A percentile compares a stretch with the other conserved stretches of the same genome.
Conservation (phyloP, 306 rosid species). For the Mimosa pudica region DNA sequence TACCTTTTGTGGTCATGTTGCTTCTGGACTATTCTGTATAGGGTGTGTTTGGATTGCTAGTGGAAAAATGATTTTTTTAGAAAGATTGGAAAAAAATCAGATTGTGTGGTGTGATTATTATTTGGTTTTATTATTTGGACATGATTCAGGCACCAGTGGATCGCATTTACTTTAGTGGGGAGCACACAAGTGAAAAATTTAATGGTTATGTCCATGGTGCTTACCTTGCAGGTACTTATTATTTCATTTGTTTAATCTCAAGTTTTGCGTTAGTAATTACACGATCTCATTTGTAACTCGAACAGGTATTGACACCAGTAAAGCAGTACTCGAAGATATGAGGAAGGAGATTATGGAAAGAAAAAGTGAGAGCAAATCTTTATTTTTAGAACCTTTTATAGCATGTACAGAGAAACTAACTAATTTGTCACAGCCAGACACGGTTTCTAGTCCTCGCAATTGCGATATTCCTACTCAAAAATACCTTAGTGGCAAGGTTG, state of each 20-base stretch:
- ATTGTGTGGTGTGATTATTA: background rate
- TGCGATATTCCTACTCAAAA: slow-evolving; percentile 76
- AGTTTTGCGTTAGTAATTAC: slow-evolving; percentile 10
- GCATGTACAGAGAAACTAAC: slow-evolving; percentile 66
- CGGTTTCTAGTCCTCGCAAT: slow-evolving; percentile 67
- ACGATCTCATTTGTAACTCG: slow-evolving; percentile 1
- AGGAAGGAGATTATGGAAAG: slow-evolving; percentile 55
- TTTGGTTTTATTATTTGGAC: background rate
- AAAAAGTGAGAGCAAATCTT: slow-evolving; percentile 54
- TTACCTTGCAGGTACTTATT: slow-evolving; percentile 67
- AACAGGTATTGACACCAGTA: slow-evolving; percentile 82
- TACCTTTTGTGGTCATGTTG: background rate
- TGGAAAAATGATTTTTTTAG: background rate
- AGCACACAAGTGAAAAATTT: slow-evolving; percentile 86
- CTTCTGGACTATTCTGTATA: background rate
- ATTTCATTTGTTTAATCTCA: background rate
- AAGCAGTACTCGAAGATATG: slow-evolving; percentile 71
- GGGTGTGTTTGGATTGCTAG: too few relatives aligned
- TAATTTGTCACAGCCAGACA: slow-evolving; percentile 52
- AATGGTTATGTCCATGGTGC: slow-evolving; percentile 96
- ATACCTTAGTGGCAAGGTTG: slow-evolving; percentile 70
- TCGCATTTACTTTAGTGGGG: slow-evolving; percentile 78
- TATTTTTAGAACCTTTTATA: slow-evolving; percentile 68
- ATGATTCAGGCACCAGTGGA: slow-evolving; percentile 73
- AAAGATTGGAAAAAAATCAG: too few relatives aligned